A percentile compares a stretch with the other conserved stretches of the same genome.
phyloP scores from a whole-genome alignment of 805 yeast species.

The Groenewaldozyma tartarivorans region DNA sequence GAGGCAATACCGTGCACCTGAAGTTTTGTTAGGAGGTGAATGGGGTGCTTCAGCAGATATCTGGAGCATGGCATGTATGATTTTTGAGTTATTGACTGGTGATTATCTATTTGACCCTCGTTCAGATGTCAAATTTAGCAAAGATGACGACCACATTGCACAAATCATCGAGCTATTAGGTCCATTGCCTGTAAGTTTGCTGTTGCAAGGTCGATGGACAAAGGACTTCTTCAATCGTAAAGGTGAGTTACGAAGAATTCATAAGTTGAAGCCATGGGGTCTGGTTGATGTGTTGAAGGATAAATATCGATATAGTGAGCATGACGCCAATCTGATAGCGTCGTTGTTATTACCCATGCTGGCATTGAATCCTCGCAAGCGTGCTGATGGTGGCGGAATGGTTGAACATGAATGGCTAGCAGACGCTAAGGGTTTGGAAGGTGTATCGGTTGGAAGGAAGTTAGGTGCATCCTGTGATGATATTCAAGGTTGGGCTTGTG shows the following conservation, averaged over 20 bases:
- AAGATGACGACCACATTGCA: conserved; percentile 94
- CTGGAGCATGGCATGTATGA: conserved; percentile 91
- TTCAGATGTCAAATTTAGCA: conserved; percentile 45
- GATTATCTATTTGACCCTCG: conserved; percentile 91
- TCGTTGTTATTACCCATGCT: conserved; percentile 83
- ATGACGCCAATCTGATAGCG: conserved; percentile 63
- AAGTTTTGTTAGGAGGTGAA: conserved; percentile 61
- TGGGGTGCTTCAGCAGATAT: conserved; percentile 97
- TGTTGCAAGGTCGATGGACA: conserved; percentile 53
- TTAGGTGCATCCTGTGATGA: conserved; percentile 77
- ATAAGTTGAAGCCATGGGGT: conserved; percentile 83
- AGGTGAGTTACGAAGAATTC: conserved; percentile 69
- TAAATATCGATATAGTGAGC: conserved; percentile 65
- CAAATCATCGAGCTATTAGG: conserved; percentile 84
- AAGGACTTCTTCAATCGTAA: conserved; percentile 52
- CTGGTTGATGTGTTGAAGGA: conserved; percentile 71
- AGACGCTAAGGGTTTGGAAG: conserved; percentile 69
- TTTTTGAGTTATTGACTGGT: conserved; percentile 87
- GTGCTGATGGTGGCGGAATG: conserved; percentile 97
- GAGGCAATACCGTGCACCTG: conserved; percentile 89
- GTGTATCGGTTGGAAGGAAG: conserved; percentile 60
- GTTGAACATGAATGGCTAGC: conserved; percentile 75
- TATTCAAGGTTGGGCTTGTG: conserved; percentile 84
- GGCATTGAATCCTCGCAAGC: conserved; percentile 57
- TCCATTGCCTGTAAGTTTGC: conserved; percentile 48